These are phyloP conservation scores for Poterioochromonas sp. DNA, from an alignment of 352 stramenopile species.

Conservation along the genomic window DNA sequence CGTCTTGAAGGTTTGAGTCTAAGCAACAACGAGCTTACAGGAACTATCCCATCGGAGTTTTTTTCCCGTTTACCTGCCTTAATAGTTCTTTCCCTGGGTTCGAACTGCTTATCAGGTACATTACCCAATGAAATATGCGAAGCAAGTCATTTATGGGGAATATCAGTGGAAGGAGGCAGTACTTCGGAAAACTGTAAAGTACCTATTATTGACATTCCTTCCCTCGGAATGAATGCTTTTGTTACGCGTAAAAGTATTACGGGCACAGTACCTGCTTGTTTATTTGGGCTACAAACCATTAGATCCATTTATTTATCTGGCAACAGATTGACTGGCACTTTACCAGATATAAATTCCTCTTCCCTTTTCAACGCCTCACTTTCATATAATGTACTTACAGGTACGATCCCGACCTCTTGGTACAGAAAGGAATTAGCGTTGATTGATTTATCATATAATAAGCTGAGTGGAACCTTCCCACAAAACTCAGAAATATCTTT, in stretches of 20 bases:
- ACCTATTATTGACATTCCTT: background rate
- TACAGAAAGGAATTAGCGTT: background rate
- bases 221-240: background rate
- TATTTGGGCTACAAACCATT: background rate
- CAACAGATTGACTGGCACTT: background rate
- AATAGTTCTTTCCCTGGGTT: too few relatives aligned
- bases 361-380: background rate
- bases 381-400: conserved; percentile 6
- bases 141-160: background rate
- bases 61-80: background rate
- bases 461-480: background rate
- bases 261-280: background rate
- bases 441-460: background rate
- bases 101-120: background rate
- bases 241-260: background rate
- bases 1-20: background rate
- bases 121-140: background rate
- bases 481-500: background rate
- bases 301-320: background rate
- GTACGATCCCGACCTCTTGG: background rate
- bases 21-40: background rate
- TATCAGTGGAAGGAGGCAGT: background rate
- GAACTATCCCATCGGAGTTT: background rate
- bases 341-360: background rate
- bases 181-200: background rate